Base-by-base conservation (phyloP, 176 grass and related monocot species). In the Rhipidocladum racemiflorum region DNA sequence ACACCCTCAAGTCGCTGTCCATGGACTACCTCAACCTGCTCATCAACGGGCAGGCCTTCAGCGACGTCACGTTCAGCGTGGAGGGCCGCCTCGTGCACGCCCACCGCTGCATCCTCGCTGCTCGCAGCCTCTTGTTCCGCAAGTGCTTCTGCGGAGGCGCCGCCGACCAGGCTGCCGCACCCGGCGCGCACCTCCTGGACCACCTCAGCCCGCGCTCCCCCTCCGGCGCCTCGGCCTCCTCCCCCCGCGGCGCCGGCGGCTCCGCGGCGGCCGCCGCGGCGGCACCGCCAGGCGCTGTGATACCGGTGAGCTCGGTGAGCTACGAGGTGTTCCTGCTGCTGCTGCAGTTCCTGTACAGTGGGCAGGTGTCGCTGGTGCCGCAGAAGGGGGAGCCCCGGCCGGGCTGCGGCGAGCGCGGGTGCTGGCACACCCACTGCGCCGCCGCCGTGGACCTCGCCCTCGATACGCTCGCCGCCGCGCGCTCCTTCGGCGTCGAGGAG, bases 31-130 rank as follows among this genome's bases (percentile, higher is more conserved):
- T 99, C 4, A 99, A 99, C 91, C 83, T 99, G 53, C 87, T 99
- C 74, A 99, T 99, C 68, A 99, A 99, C 78, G 93, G 97, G 6
- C 97, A 96, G 89, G 97, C 97, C 75, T 99, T 99, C 91, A 99
- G 97, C 70, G 97, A 99, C 72, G 97, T 96, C 2, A 89, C 97
- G 20, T 99, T 99, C 93, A 95, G 83, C 79, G 93, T 99, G 4
- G 97, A 99, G 68, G 97, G 97, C 56, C 90, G 97, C 2, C 91
- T 93, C 0, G 97, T 99, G 63, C 97, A 99, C 80, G 97, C 97
- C 14, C 97, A 99, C 85, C 97, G 97, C 72, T 96, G 97, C 93
- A 95, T 99, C 91, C 91, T 99, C 35, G 97, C 97, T 7, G 97
- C 97, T 2, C 87, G 97, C 36, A 99, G 97, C 87, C 93, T 91